Base-by-base conservation (phyloP, 768 basidiomycete species). In the Tulasnella sp. region DNA sequence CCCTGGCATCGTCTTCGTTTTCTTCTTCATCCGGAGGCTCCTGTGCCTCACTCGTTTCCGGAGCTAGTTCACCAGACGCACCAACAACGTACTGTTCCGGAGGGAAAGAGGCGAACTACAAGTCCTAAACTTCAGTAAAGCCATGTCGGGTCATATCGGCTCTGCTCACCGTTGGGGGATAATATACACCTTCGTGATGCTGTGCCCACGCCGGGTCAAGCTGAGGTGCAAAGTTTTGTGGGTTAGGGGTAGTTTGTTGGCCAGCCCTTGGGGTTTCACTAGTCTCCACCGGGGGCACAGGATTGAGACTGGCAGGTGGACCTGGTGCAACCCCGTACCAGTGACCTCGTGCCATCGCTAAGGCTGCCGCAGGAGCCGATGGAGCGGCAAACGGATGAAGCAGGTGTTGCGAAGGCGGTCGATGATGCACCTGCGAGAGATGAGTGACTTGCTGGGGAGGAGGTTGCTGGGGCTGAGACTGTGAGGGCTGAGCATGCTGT, bases 51-150 rank as follows among this genome's bases (percentile, higher is more conserved):
- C 11, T 35, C 3, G 35, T 37, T 7, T 19, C 21, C 9, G 49
- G 31, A 17, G 49, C 11, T 35, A 8, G 32, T 32, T 51, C 31
- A 2, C 31, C n/a, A 31, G 9, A 7, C 31, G 19, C 19, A 6
- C 19, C 11, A 9, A 46, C 45, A n/a, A 46, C 45, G 21, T 46
- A 46, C n/a, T 19, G 19, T 25, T 69, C 39, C 74, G 77, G 62
- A 79, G 71, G 31, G 74, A 19, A 35, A 31, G 7, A 23, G 15
- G 27, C 72, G 68, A 31, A 70, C 65, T n/a, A 67, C 62, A 40
- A 65, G 64, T 39, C 69, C 68, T 37, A 77, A 29, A 25, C n/a
- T 4, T n/a, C 11, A 4, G 6, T 46, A 15, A 72, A 1, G 50
- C 61, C 19, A 31, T 43, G 19, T 45, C 31, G 37, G 66, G 40